Conservation (phyloP, 73 alveolate species). For the Tetrahymena thermophila region DNA sequence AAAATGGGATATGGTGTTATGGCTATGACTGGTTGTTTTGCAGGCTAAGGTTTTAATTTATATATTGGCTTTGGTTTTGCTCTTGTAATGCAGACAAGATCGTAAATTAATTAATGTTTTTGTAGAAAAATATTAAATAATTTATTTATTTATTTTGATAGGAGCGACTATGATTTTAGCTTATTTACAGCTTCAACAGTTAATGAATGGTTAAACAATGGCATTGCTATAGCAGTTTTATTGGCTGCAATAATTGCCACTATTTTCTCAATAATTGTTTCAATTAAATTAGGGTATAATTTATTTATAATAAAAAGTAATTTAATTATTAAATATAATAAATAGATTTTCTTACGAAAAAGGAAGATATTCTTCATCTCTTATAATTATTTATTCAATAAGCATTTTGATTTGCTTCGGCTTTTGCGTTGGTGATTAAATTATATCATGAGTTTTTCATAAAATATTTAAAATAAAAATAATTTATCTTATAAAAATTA, state of each 20-base stretch:
- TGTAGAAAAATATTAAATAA: neutral
- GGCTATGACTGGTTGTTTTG: conserved; percentile 41
- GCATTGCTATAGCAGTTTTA: conserved; percentile 32
- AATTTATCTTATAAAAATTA: no score
- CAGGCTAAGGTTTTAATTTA: conserved; percentile 24
- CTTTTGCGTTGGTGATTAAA: neutral
- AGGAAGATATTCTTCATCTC: neutral
- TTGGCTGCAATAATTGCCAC: conserved; percentile 28
- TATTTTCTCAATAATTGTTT: conserved; percentile 27
- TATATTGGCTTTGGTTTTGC: conserved; percentile 38
- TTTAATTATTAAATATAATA: neutral
- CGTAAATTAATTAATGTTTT: neutral
- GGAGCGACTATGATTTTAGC: neutral
- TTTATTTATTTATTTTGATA: neutral
- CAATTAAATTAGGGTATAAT: conserved; percentile 41
- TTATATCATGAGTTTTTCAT: neutral
- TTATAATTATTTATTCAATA: neutral
- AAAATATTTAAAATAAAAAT: no score
- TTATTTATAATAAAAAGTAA: neutral
- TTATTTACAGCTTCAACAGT: neutral
- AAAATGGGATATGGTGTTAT: conserved; percentile 38
- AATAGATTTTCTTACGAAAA: neutral
- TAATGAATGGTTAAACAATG: neutral
- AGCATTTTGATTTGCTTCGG: neutral
- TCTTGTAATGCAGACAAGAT: conserved; percentile 8